Evolutionary conservation across 768 basidiomycete genomes (phyloP), one percentile per base, ranked within the genome.

Genomic region (Chalciporus piperatus): DNA sequence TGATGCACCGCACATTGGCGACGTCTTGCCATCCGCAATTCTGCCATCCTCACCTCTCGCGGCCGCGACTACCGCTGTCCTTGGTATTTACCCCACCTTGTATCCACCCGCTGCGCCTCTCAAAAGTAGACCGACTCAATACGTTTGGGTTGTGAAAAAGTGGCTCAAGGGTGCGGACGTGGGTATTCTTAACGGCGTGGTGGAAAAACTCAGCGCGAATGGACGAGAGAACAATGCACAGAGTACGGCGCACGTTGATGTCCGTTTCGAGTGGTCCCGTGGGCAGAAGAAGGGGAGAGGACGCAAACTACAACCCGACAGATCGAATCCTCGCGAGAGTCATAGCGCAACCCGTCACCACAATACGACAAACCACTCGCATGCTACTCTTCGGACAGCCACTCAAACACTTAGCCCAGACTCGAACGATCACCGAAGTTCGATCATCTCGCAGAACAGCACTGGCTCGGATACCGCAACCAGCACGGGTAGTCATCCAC

Each of bases 181-280:
- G 6, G 67, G 79, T 33, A 62, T 80, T 35, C 45, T 82, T 13
- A 68, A 78, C 41, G 77, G 75, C 17, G 63, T 80, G 54, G 71
- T 75, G 42, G 75, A 72, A 27, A 71, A 68, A 50, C 61, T 76
- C 51, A 68, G 64, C 49, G 59, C 64, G 6, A 59, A 62, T 33
- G 30, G 55, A 48, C 67, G 67, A 16, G 67, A 56, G 33, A 56
- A 61, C n/a, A 58, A 40, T 14, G 39, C 33, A 9, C 38, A 53
- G 19, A 55, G 11, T 42, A 32, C 4, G 37, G 74, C 71, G 1
- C 74, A 73, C 22, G 78, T 89, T 1, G 88, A 92, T 60, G 81
- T 92, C 17, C 70, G 83, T 41, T 86, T 92, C 64, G 89, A 92
- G 69, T 93, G 91, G 91, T 79, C 78, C 60, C 72, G 87, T 43